Evolutionary conservation across 306 rosid genomes (phyloP).

Genomic region (Dalbergia oliveri): DNA sequence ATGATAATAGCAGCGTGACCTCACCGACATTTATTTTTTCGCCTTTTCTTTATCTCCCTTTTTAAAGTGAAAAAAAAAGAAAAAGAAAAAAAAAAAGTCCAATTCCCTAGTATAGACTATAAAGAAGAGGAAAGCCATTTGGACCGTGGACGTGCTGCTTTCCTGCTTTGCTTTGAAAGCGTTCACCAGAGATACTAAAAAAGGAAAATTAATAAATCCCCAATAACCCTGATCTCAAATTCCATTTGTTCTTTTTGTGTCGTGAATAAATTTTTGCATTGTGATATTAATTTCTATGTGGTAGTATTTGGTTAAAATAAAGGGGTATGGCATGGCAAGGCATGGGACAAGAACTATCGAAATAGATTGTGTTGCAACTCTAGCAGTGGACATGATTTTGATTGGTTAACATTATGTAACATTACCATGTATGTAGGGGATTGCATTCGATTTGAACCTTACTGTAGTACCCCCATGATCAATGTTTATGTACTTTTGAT

Average conservation of each 20-base stretch:
- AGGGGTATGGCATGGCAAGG: background rate
- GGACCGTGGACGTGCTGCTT: conserved; percentile 20
- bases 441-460: background rate
- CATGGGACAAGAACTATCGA: conserved; percentile 2
- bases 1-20: conserved; percentile 39
- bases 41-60: conserved; percentile 1
- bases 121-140: conserved; percentile 4
- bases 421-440: background rate
- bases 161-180: conserved; percentile 11
- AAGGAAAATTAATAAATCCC: background rate
- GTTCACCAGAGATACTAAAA: background rate
- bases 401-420: background rate
- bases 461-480: background rate
- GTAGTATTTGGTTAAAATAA: background rate
- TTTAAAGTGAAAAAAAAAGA: background rate
- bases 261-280: background rate
- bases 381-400: conserved; percentile 28
- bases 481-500: background rate
- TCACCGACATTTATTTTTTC: conserved; percentile 49
- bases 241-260: background rate
- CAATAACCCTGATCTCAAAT: background rate
- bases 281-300: background rate
- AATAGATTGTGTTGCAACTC: background rate
- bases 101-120: background rate
- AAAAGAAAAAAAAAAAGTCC: background rate